These are phyloP conservation scores for Globisporangium cystogenes DNA, from an alignment of 352 stramenopile genomes.

Conservation along the genomic window DNA sequence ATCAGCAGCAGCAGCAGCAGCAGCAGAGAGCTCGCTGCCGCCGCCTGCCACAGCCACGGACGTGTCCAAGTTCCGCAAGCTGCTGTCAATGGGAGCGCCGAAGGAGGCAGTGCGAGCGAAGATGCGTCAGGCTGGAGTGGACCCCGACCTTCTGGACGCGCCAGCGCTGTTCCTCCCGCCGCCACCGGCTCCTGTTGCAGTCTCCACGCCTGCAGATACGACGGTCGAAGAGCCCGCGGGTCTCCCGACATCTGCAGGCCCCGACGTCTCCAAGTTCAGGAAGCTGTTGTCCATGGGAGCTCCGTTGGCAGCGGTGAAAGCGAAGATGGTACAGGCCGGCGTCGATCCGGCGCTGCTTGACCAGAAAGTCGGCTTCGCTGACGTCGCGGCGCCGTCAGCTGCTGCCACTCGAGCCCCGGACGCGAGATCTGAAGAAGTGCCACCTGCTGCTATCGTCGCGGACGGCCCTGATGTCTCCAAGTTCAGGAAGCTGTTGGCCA, in stretches of 20 bases:
- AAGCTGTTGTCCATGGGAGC: slow-evolving; percentile 67
- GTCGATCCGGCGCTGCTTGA: slow-evolving; percentile 47
- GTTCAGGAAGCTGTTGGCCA: slow-evolving; percentile 59
- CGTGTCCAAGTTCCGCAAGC: slow-evolving; percentile 88
- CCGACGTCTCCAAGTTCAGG: slow-evolving; percentile 47
- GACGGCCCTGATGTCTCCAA: slow-evolving; percentile 28
- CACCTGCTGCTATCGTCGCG: slow-evolving; percentile 12
- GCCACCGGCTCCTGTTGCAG: not conserved
- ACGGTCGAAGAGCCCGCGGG: not conserved
- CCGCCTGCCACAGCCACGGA: slow-evolving; percentile 16
- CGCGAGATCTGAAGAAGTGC: not conserved
- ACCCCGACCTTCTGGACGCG: slow-evolving; percentile 58
- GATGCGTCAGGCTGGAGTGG: slow-evolving; percentile 58
- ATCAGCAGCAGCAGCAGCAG: not conserved
- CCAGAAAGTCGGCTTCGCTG: slow-evolving; percentile 11
- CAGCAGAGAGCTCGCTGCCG: not conserved
- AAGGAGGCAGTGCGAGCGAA: slow-evolving; percentile 62
- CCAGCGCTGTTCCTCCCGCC: slow-evolving; percentile 36
- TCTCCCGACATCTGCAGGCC: slow-evolving; percentile 1
- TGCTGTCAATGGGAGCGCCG: slow-evolving; percentile 83
- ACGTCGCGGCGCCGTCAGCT: not conserved
- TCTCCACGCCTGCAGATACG: not conserved
- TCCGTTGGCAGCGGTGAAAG: slow-evolving; percentile 44
- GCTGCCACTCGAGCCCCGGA: not conserved
- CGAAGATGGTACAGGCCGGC: slow-evolving; percentile 60